phyloP scores from a whole-genome alignment of 306 rosid genomes.

The Dryas alaskensis region DNA sequence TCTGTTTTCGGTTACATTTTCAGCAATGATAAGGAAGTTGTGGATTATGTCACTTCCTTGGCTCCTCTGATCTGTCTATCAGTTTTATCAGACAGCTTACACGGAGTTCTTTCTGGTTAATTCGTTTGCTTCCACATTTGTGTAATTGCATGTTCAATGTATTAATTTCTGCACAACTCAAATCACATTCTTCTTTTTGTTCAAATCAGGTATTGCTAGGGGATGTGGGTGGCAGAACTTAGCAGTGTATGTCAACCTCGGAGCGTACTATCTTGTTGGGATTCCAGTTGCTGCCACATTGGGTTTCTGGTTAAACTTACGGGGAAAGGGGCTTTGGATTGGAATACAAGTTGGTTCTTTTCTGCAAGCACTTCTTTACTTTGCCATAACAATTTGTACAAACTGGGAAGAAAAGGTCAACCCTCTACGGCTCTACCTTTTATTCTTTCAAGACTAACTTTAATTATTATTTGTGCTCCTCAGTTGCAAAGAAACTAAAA shows the following conservation, averaged over 20 bases:
- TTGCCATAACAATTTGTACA: constrained; percentile 39
- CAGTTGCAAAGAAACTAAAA: neutral
- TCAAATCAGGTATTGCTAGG: constrained; percentile 55
- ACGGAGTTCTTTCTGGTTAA: constrained; percentile 59
- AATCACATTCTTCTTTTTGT: neutral
- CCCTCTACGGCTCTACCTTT: neutral
- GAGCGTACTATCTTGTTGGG: constrained; percentile 67
- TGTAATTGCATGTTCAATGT: neutral
- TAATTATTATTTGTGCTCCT: neutral
- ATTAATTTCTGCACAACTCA: neutral
- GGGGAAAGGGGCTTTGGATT: constrained; percentile 70
- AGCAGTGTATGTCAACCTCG: constrained; percentile 57
- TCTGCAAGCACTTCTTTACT: constrained; percentile 44
- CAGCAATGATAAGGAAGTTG: constrained; percentile 64
- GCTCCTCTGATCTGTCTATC: constrained; percentile 57
- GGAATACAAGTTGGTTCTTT: constrained; percentile 54
- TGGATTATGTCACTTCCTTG: constrained; percentile 59
- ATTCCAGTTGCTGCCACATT: constrained; percentile 52
- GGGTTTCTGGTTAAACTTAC: constrained; percentile 44
- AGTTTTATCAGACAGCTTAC: constrained; percentile 49
- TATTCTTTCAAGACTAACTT: neutral
- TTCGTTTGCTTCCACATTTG: neutral
- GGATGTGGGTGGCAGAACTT: constrained; percentile 75
- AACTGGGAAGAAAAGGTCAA: constrained; percentile 63
- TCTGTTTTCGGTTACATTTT: constrained; percentile 48